Evolutionary conservation across 441 rosid genomes (phyloP), one percentile per base, ranked within the genome.

Genomic region (Gossypium laxum): DNA sequence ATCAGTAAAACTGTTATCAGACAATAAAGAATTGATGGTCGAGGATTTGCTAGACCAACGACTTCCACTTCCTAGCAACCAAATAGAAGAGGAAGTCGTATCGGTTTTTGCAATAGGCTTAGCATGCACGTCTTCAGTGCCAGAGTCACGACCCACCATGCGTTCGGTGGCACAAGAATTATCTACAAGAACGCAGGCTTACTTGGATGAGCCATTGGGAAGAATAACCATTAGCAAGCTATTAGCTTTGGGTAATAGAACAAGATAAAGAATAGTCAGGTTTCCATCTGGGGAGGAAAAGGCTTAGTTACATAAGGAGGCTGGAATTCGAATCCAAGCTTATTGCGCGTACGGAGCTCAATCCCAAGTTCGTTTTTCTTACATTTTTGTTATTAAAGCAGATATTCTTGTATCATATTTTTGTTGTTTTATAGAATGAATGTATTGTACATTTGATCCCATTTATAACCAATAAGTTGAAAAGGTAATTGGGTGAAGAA

Each of bases 91-190:
- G 38, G 77, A 75, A 63, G 82, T 83, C 17, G 84, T 64, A 55
- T 76, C 75, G 28, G 69, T 78, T 8, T 67, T 85, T 21, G 73
- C 58, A 2, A 43, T 82, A 28, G 89, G 76, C 8, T 64, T 88
- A 55, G 81, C 84, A 0, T 88, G 92, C 76, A 78, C 80, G 0
- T 70, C 48, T n/a, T 57, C 71, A n/a, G 32, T 28, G 54, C 82
- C 90, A 4, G 79, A 85, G 12, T 65, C 77, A 18, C 66, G 90
- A 22, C 92, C 90, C 47, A 55, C 50, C 22, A 88, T 88, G 90
- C 84, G 81, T 14, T 77, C 71, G 34, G 82, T 86, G 61, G 87
- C 90, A 1, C 92, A 82, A 76, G 85, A 86, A 69, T 54, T 86
- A 38, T 80, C 85, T 0, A 76, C 85, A 1, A 71, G 64, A 51